A percentile compares a stretch with the other conserved stretches of the same genome.
Evolutionary conservation across 805 yeast species (phyloP).

Genomic region (Cyberlindnera nakhonratchasimensis): DNA sequence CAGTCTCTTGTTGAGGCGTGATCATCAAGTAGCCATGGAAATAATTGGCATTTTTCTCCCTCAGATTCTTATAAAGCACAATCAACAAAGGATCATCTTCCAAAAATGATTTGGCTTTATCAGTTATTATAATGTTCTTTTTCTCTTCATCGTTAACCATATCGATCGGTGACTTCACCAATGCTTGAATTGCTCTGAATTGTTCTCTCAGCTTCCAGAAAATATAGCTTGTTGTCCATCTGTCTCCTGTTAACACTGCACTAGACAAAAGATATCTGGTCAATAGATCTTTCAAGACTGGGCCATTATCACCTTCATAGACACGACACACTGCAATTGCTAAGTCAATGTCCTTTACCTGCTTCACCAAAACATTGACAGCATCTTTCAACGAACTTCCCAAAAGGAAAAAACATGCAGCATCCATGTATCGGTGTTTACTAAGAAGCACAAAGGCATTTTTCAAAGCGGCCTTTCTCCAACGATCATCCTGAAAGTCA

Average conservation of each 20-base stretch:
- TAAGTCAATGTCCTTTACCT: slow-evolving; percentile 63
- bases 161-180: slow-evolving; percentile 53
- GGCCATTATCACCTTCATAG: slow-evolving; percentile 61
- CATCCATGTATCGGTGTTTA: slow-evolving; percentile 81
- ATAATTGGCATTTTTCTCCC: slow-evolving; percentile 49
- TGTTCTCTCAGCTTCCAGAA: slow-evolving; percentile 60
- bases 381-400: slow-evolving; percentile 77
- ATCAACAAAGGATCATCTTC: slow-evolving; percentile 82
- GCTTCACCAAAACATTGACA: slow-evolving; percentile 65
- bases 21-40: slow-evolving; percentile 44
- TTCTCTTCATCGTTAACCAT: slow-evolving; percentile 33
- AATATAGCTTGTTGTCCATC: slow-evolving; percentile 82
- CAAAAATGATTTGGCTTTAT: slow-evolving; percentile 40
- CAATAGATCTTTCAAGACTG: slow-evolving; percentile 48
- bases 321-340: slow-evolving; percentile 82
- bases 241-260: slow-evolving; percentile 60
- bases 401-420: slow-evolving; percentile 83
- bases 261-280: slow-evolving; percentile 47
- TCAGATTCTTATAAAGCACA: slow-evolving; percentile 57
- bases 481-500: slow-evolving; percentile 70
- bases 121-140: slow-evolving; percentile 17
- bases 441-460: slow-evolving; percentile 90
- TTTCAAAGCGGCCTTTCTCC: slow-evolving; percentile 87
- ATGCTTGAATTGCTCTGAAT: slow-evolving; percentile 55
- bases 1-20: slow-evolving; percentile 49